A percentile compares a stretch with the other conserved stretches of the same genome.
These are phyloP conservation scores for Penicillium sp. DNA, from an alignment of 2,329 filamentous ascomycete species.

Conservation along the genomic window DNA sequence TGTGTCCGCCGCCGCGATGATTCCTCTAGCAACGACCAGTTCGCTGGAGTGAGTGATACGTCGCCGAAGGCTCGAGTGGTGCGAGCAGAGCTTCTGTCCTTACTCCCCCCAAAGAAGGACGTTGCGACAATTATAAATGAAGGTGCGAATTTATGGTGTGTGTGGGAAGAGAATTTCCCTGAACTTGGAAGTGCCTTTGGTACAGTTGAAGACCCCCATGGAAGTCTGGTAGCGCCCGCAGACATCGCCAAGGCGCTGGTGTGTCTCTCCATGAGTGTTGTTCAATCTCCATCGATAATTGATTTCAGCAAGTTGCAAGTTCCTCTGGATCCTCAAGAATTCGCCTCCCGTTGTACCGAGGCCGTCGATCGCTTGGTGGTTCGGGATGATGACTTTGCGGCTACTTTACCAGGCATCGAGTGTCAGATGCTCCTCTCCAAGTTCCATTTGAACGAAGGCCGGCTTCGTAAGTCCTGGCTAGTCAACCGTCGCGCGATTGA, in stretches of 20 bases:
- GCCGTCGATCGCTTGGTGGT: conserved; percentile 50
- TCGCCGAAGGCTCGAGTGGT: conserved; percentile 29
- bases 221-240: conserved; percentile 31
- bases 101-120: conserved; percentile 36
- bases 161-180: conserved; percentile 37
- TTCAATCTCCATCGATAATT: conserved; percentile 42
- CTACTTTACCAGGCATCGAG: conserved; percentile 54
- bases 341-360: conserved; percentile 48
- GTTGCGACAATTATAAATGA: conserved; percentile 33
- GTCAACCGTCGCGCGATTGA: conserved; percentile 51
- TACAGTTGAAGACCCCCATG: conserved; percentile 3
- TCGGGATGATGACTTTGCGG: conserved; percentile 50
- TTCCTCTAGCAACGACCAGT: conserved; percentile 24
- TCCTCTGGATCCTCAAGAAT: conserved; percentile 42
- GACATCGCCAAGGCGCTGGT: conserved; percentile 45
- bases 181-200: conserved; percentile 23
- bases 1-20: conserved; percentile 34
- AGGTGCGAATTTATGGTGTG: conserved; percentile 30
- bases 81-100: conserved; percentile 28
- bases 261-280: conserved; percentile 45
- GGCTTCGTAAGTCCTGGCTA: conserved; percentile 56
- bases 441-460: conserved; percentile 55
- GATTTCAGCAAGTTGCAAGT: conserved; percentile 37
- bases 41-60: conserved; percentile 22
- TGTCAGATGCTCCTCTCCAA: conserved; percentile 52